A percentile compares a stretch with the other conserved stretches of the same genome.
phyloP scores from a whole-genome alignment of 1,284 basidiomycete genomes.

The Ustilago xerochloae region DNA sequence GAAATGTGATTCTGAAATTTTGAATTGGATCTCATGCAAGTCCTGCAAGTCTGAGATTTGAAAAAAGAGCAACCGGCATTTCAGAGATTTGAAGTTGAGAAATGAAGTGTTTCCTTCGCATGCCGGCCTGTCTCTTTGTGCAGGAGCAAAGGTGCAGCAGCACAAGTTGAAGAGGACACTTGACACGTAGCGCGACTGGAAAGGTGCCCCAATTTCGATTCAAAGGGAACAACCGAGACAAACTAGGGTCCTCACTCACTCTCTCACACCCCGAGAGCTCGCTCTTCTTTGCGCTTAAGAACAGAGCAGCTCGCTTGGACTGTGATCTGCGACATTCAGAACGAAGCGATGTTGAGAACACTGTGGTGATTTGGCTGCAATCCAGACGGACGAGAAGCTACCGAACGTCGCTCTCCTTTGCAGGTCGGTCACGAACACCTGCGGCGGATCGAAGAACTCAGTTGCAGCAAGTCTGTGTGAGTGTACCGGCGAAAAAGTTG shows the following conservation, averaged over 20 bases:
- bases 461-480: background rate
- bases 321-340: background rate
- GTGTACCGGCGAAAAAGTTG: background rate
- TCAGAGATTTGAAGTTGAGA: background rate
- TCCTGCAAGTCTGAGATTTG: background rate
- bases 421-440: no score
- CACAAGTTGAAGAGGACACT: background rate
- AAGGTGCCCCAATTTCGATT: background rate
- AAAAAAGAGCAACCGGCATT: background rate
- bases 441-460: no score
- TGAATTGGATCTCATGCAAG: background rate
- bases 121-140: background rate
- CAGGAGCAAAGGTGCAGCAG: background rate
- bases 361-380: no score
- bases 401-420: background rate
- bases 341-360: background rate
- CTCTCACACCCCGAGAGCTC: background rate
- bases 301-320: background rate
- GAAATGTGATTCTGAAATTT: background rate
- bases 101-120: background rate
- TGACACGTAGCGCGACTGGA: slow-evolving; percentile 1
- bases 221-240: slow-evolving; percentile 4
- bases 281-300: background rate
- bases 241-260: slow-evolving; percentile 1
- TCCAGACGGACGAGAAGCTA: background rate